Conservation (phyloP, 2,329 filamentous ascomycete species). For the Aspergillus neotritici region DNA sequence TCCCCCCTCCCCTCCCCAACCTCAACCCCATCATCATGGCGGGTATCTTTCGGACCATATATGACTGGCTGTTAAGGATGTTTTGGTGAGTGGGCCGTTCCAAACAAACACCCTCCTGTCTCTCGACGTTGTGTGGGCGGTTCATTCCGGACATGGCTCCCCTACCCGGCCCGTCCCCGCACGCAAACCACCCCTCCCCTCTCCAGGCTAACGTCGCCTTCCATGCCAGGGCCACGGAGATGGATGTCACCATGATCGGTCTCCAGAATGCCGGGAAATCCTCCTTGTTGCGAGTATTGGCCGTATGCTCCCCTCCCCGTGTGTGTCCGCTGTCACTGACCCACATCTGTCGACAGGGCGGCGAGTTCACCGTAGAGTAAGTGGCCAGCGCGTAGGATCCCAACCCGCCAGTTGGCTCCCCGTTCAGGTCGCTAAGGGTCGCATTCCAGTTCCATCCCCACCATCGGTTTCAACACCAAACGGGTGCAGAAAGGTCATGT, state of each 20-base stretch:
- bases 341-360: conserved; percentile 58
- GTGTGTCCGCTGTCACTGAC: conserved; percentile 15
- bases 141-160: conserved; percentile 20
- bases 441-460: conserved; percentile 79
- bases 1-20: not conserved
- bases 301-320: conserved; percentile 60
- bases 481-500: conserved; percentile 96
- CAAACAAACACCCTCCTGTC: conserved; percentile 16
- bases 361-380: conserved; percentile 98
- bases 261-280: conserved; percentile 98
- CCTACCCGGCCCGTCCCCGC: conserved; percentile 32
- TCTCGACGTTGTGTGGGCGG: conserved; percentile 1
- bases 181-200: conserved; percentile 18
- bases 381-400: conserved; percentile 35
- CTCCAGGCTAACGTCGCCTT: conserved; percentile 14
- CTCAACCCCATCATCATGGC: conserved; percentile 58
- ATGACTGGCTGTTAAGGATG: conserved; percentile 95
- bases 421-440: conserved; percentile 13
- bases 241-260: conserved; percentile 99
- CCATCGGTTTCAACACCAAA: conserved; percentile 99
- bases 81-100: conserved; percentile 69
- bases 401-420: conserved; percentile 1
- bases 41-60: conserved; percentile 85
- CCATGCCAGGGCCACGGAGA: conserved; percentile 79
- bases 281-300: conserved; percentile 83